Evolutionary conservation across 805 yeast genomes (phyloP).

Genomic region (Teunomyces funiuensis): DNA sequence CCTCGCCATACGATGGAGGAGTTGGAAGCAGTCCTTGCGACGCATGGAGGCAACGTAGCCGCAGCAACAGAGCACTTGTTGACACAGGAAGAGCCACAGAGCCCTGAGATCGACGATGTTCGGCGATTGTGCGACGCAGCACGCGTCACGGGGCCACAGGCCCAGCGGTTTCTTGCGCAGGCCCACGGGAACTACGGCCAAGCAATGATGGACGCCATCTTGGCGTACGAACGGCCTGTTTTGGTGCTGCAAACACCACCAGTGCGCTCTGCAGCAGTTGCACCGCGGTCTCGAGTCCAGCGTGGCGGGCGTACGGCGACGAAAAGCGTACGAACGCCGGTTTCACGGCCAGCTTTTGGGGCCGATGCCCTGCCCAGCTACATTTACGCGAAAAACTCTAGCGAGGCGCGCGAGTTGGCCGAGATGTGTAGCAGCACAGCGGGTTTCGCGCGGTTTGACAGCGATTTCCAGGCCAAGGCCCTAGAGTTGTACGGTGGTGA

Average conservation of each 20-base stretch:
- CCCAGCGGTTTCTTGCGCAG: not conserved
- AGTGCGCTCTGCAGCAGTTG: no score
- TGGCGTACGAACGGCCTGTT: not conserved
- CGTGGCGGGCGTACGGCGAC: not conserved
- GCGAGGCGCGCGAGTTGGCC: not conserved
- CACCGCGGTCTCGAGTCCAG: no score
- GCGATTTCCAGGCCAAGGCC: not conserved
- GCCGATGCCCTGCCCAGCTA: not conserved
- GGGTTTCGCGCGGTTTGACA: not conserved
- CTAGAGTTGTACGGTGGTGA: not conserved
- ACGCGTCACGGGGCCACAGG: no score
- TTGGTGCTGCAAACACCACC: no score
- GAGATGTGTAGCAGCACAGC: not conserved
- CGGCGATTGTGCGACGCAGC: no score
- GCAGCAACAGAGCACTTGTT: not conserved
- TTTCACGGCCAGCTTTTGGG: no score
- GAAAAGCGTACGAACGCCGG: no score
- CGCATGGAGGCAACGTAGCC: not conserved
- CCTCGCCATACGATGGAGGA: conserved; percentile 35
- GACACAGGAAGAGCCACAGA: no score
- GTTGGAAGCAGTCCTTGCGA: not conserved
- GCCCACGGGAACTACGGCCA: not conserved
- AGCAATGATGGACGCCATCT: not conserved
- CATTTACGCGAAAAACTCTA: not conserved
- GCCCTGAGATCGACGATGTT: no score